Evolutionary conservation across 202 grass and related monocot species (phyloP).

Genomic region (Dendrocalamus latiflorus): DNA sequence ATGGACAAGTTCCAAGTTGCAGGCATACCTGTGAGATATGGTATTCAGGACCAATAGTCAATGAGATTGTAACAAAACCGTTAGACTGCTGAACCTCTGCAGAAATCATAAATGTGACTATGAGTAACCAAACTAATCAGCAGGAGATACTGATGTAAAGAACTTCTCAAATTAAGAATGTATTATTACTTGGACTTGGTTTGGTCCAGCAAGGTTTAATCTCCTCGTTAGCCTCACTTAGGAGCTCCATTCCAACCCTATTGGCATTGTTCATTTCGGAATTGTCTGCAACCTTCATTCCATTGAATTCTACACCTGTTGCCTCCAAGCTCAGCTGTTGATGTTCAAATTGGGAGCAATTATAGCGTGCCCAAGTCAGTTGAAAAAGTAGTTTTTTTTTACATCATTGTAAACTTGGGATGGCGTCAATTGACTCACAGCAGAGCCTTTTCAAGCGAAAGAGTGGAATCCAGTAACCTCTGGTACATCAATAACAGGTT

Average conservation of each 20-base stretch:
- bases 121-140: not conserved
- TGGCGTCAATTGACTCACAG: not conserved
- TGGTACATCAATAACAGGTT: not conserved
- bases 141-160: not conserved
- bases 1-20: not conserved
- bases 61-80: constrained; percentile 80
- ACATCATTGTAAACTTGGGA: not conserved
- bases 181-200: constrained; percentile 37
- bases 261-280: constrained; percentile 7
- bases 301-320: constrained; percentile 13
- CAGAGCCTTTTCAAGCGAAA: not conserved
- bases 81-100: constrained; percentile 43
- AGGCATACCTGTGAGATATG: constrained; percentile 73
- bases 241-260: constrained; percentile 18
- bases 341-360: not conserved
- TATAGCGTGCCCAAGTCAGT: constrained; percentile 2
- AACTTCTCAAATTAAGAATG: not conserved
- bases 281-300: constrained; percentile 22
- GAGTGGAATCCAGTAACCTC: not conserved
- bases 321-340: constrained; percentile 28
- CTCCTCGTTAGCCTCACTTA: constrained; percentile 22
- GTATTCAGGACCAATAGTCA: constrained; percentile 66
- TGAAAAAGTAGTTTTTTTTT: not conserved
- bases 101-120: not conserved
- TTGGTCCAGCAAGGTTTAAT: constrained; percentile 65